Base-by-base conservation (phyloP, 2,329 filamentous ascomycete genomes). In the Sphaerulina vaccinii region DNA sequence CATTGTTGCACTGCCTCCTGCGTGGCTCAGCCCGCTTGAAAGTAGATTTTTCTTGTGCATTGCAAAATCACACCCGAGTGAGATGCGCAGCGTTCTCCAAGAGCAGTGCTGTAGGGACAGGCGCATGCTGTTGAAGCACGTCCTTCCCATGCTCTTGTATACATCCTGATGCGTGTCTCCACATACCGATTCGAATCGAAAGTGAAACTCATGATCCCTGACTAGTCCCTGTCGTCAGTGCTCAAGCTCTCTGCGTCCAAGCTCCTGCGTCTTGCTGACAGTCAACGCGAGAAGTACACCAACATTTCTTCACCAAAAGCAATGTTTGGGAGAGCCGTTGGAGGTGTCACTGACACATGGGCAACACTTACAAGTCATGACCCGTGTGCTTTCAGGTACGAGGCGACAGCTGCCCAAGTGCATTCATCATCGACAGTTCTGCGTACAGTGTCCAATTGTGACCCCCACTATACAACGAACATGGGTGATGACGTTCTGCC, bases 1-100 rank as follows among this genome's bases (percentile, higher is more conserved):
- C 42, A 47, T 21, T 39, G 42, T 39, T 49, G 44, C 51, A 49
- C 51, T 49, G 51, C 51, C 51, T 49, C 46, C 35, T 32, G 23
- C 7, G 32, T 47, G 44, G 44, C 44, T 47, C 33, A 47, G 44
- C 43, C 15, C 13, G 32, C 32, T n/a, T n/a, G n/a, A n/a, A n/a
- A n/a, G n/a, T n/a, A 35, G 32, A 35, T 35, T 35, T 35, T n/a
- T n/a, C 32, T n/a, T n/a, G n/a, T n/a, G n/a, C n/a, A n/a, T n/a
- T n/a, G n/a, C n/a, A n/a, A n/a, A n/a, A n/a, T n/a, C n/a, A n/a
- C n/a, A n/a, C n/a, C n/a, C n/a, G n/a, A n/a, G n/a, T n/a, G n/a
- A n/a, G n/a, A n/a, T n/a, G n/a, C n/a, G n/a, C n/a, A n/a, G n/a
- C n/a, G n/a, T n/a, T n/a, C n/a, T n/a, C n/a, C n/a, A n/a, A n/a